Evolutionary conservation across 1,284 basidiomycete genomes (phyloP), one percentile per base, ranked within the genome.

Genomic region (Malassezia globosa): DNA sequence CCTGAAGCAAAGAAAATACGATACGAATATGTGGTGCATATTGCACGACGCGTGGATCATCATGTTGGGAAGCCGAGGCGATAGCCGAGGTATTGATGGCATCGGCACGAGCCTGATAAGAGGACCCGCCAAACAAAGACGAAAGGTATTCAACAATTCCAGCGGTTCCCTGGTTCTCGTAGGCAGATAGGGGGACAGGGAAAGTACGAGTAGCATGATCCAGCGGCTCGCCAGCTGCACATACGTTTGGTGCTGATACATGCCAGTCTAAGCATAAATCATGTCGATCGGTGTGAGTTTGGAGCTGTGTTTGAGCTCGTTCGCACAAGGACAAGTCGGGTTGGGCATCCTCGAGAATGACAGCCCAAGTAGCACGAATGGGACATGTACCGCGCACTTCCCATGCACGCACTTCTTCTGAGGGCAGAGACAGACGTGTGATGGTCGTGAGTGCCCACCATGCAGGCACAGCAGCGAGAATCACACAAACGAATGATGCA

Each of bases 1-100:
- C 61, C 31, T 68, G 63, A 44, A 69, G 56, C 38, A 69, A 55
- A 42, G 58, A 60, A 34, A 69, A 67, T 1, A 69, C 61, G n/a
- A 69, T 40, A 0, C 64, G 58, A 18, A 69, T 44, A 18, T 58
- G 47, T 8, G 52, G 60, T 37, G 54, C 58, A 45, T 66, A 66
- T 34, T 62, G 58, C 21, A 69, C 61, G 14, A 55, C 53, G 14
- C 58, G 56, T 7, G 55, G 49, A 27, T 65, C 60, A 11, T 41
- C 39, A 4, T n/a, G 29, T n/a, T 8, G 8, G 10, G 29, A n/a
- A n/a, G 29, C n/a, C n/a, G n/a, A n/a, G n/a, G n/a, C n/a, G n/a
- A n/a, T n/a, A n/a, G n/a, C n/a, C n/a, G n/a, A n/a, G n/a, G n/a
- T n/a, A 31, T 16, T 31, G 11, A 31, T 16, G 11, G 29, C 11